Conservation (phyloP, 2,329 filamentous ascomycete genomes). For the Ascochyta clinopodiicola region DNA sequence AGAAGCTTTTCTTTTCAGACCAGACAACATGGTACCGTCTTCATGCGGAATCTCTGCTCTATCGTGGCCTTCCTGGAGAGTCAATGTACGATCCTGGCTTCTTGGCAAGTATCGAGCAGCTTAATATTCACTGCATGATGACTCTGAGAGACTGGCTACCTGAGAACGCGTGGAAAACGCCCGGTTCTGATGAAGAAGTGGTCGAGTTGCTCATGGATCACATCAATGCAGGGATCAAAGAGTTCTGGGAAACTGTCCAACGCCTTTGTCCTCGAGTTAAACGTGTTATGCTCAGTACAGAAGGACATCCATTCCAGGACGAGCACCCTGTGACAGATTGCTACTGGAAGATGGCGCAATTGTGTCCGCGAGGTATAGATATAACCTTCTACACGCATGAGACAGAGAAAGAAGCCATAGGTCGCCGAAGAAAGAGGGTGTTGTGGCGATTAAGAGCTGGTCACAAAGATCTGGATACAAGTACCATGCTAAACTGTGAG, state of each 20-base stretch:
- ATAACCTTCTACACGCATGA: constrained; percentile 5
- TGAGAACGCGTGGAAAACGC: neutral
- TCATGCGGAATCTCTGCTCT: neutral
- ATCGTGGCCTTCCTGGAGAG: neutral
- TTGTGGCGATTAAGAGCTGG: constrained; percentile 11
- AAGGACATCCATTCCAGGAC: neutral
- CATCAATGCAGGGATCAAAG: neutral
- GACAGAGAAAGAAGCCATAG: neutral
- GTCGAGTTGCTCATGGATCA: neutral
- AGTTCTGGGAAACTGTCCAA: constrained; percentile 15
- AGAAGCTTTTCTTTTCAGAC: constrained; percentile 20
- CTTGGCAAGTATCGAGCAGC: neutral
- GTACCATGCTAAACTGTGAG: constrained; percentile 4
- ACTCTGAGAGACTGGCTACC: neutral
- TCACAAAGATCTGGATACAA: neutral
- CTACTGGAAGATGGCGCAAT: neutral
- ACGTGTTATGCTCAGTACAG: constrained; percentile 6
- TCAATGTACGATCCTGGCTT: neutral
- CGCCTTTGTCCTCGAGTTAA: constrained; percentile 9
- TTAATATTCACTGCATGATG: neutral
- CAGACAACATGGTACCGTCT: constrained; percentile 8
- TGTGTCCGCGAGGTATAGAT: constrained; percentile 12
- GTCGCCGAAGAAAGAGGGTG: constrained; percentile 3
- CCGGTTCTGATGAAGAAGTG: neutral
- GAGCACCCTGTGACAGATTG: neutral